phyloP scores from a whole-genome alignment of 257 asterid species.

The Nemophila menziesii region DNA sequence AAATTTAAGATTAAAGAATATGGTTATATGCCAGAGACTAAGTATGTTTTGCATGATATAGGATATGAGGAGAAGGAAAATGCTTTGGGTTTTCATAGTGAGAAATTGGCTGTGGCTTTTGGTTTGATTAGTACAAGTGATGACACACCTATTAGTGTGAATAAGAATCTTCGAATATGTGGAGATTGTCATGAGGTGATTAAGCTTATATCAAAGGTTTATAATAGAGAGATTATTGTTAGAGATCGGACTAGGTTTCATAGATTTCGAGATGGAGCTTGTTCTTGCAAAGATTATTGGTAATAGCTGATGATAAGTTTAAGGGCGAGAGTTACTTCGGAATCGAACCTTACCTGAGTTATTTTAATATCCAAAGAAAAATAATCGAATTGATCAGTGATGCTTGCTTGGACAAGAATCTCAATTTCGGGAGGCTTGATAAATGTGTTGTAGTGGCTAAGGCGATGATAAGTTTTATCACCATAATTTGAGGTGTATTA shows the following conservation, averaged over 20 bases:
- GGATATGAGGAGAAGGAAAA: conserved; percentile 89
- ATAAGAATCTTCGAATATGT: conserved; percentile 88
- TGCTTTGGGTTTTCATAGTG: conserved; percentile 71
- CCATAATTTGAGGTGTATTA: too few species aligned
- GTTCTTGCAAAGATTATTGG: conserved; percentile 84
- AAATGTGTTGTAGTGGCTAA: too few species aligned
- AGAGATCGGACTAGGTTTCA: conserved; percentile 89
- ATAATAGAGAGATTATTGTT: conserved; percentile 56
- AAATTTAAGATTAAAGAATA: conserved; percentile 31
- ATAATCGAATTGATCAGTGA: too few species aligned
- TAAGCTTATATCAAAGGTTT: conserved; percentile 63
- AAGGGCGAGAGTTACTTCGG: too few species aligned
- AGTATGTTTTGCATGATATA: conserved; percentile 74
- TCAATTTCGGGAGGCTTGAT: too few species aligned
- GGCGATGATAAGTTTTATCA: too few species aligned
- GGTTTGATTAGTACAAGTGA: conserved; percentile 52
- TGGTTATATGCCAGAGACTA: conserved; percentile 75
- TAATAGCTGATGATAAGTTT: conserved; percentile 24
- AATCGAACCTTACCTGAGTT: too few species aligned
- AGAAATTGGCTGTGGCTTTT: conserved; percentile 84
- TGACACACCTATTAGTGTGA: conserved; percentile 40
- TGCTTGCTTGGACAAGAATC: too few species aligned
- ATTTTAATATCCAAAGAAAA: too few species aligned
- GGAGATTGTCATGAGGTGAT: conserved; percentile 87
- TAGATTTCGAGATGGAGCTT: conserved; percentile 57